These are phyloP conservation scores for Platanus orientalis DNA, from an alignment of 164 flowering plant genomes.

Conservation along the genomic window DNA sequence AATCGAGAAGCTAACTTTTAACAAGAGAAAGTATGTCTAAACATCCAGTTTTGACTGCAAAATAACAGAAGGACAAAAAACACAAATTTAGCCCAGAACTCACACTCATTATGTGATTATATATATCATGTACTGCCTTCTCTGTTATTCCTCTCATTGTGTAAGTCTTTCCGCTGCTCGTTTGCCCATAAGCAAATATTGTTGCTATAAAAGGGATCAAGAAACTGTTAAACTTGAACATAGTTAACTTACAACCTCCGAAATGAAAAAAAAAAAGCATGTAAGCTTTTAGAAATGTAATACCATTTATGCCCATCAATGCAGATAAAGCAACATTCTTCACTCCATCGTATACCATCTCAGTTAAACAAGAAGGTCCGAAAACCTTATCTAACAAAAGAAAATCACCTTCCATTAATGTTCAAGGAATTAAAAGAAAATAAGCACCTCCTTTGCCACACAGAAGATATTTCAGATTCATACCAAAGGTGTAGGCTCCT, in stretches of 20 bases:
- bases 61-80: neutral
- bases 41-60: neutral
- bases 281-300: neutral
- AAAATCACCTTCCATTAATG: neutral
- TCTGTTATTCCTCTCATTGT: conserved; percentile 99
- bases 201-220: conserved; percentile 57
- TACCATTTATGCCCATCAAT: conserved; percentile 94
- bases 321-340: conserved; percentile 94
- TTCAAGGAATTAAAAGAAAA: neutral
- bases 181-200: conserved; percentile 98
- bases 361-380: conserved; percentile 68
- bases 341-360: conserved; percentile 80
- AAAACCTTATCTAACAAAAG: conserved; percentile 73
- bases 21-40: no score
- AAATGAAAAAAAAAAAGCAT: neutral
- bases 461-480: neutral
- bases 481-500: conserved; percentile 77
- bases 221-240: neutral
- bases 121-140: conserved; percentile 89
- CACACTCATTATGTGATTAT: conserved; percentile 75
- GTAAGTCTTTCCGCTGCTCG: conserved; percentile 99
- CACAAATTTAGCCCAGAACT: conserved; percentile 15
- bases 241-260: neutral
- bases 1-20: no score
- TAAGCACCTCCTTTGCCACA: neutral